Evolutionary conservation across 2,329 filamentous ascomycete species (phyloP), one percentile per base, ranked within the genome.

Genomic region (Triangularia verruculosa): DNA sequence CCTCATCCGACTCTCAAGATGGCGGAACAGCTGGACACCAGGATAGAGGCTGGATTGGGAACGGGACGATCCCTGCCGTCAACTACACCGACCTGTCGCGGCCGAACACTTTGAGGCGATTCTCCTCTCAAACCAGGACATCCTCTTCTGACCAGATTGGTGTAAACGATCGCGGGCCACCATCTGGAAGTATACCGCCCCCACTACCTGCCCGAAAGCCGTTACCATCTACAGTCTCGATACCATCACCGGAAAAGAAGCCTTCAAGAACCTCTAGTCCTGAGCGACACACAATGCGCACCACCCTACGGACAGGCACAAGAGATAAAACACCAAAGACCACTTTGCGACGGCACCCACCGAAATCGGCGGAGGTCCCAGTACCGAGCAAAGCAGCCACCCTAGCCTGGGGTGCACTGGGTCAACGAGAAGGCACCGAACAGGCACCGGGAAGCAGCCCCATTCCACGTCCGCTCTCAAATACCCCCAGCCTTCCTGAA

Each of bases 71-170:
- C 67, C 92, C 91, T 55, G 89, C 91, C 7, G 85, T 93, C 57
- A 88, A 83, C 64, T 96, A 96, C 73, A 84, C 87, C 4, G 89
- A 96, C 69, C 80, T 96, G n/a, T 89, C 90, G n/a, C 86, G 88
- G 62, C 90, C 90, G 12, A 72, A 78, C 12, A 77, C 86, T 9
- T 78, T 83, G 27, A 51, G 64, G 59, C 39, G 90, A 24, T 84
- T 86, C 25, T 80, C 83, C 0, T 74, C 84, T 47, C 82, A 85
- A n/a, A 77, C 74, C 60, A 83, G 79, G 74, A 80, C 78, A 72
- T 83, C 82, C 61, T 84, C 82, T 59, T 84, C 82, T 0, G 83
- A 85, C 47, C 75, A 76, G 30, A 76, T 79, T 47, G 74, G 78
- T 15, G 73, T 78, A 24, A 77, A 78, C 59, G 70, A 74, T 12